Percentiles rank a stretch among this genome's conserved stretches.
These are phyloP conservation scores for Ustilago lituana DNA, from an alignment of 1,284 basidiomycete genomes.

Conservation along the genomic window DNA sequence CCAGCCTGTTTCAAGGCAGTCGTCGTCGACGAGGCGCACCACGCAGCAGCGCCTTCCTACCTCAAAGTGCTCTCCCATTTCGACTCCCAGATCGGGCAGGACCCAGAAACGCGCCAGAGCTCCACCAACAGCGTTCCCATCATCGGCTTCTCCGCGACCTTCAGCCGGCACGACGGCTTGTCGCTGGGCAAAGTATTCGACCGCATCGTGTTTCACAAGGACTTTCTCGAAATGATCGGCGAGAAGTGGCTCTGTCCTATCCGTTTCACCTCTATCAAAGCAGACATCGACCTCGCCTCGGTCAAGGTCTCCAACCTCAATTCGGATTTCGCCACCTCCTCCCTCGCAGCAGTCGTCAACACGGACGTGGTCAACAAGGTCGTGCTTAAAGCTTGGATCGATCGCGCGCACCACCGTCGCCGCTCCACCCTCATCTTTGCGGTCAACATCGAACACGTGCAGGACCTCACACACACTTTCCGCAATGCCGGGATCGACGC, in stretches of 20 bases:
- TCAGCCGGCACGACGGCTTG: slow-evolving; percentile 88
- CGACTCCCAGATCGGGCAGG: slow-evolving; percentile 69
- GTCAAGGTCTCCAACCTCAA: slow-evolving; percentile 39
- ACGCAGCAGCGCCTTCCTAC: slow-evolving; percentile 89
- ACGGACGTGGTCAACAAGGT: slow-evolving; percentile 56
- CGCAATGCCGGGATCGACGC: slow-evolving; percentile 84
- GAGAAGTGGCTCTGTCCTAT: slow-evolving; percentile 77
- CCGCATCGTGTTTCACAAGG: slow-evolving; percentile 91
- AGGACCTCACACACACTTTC: slow-evolving; percentile 79
- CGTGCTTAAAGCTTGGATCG: slow-evolving; percentile 62
- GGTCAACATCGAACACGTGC: slow-evolving; percentile 85
- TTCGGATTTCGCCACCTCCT: slow-evolving; percentile 52
- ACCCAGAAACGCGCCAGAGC: not conserved
- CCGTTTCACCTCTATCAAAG: slow-evolving; percentile 62
- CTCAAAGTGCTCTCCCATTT: slow-evolving; percentile 81
- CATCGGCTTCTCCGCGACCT: slow-evolving; percentile 94
- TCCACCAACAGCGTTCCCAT: slow-evolving; percentile 73
- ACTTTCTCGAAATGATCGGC: slow-evolving; percentile 88
- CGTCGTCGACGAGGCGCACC: slow-evolving; percentile 81
- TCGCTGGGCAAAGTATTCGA: slow-evolving; percentile 89
- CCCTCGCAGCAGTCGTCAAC: slow-evolving; percentile 59
- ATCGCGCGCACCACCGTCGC: slow-evolving; percentile 68
- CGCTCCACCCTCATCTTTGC: slow-evolving; percentile 91
- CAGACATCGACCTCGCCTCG: slow-evolving; percentile 56
- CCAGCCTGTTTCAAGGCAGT: slow-evolving; percentile 79